Base-by-base conservation (phyloP, 208 protist species). In the Acanthamoeba sp. region DNA sequence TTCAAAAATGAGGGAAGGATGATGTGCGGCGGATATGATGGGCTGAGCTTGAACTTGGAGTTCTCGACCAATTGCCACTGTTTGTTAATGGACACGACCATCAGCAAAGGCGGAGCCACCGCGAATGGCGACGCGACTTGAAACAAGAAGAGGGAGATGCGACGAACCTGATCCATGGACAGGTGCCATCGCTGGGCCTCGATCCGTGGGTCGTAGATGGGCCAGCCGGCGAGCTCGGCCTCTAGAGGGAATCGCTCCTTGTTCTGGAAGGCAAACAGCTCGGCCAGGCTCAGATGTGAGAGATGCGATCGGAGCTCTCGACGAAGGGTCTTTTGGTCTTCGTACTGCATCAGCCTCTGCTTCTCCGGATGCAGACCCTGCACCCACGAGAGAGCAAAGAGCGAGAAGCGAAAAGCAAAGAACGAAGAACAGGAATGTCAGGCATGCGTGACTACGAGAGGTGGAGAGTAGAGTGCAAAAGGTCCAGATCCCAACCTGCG, bases 11-110 rank as follows among this genome's bases (percentile, higher is more conserved):
- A 90, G 14, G 82, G 82, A 24, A 90, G 52, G 29, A 90, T 57
- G 82, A 90, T 90, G 29, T 66, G 34, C 9, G 45, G 82, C 22
- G 82, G 82, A 40, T 90, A 90, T 22, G 45, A 69, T 18, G 82
- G 48, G 14, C 52, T 45, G 5, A 90, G 82, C 38, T 90, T 90
- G 55, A 90, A 90, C 52, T 90, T 90, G 7, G 45, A 66, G 82
- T 90, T 90, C 82, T 90, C 82, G 29, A 90, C 55, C n/a, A 90
- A 9, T 66, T 90, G 45, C 82, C 82, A 90, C 52, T 82, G 32
- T 48, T 34, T 29, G 38, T 16, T 16, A 32, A 24, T 29, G 57
- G 22, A 1, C 22, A 64, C 7, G 22, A 24, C 16, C 10, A 64
- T 64, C 57, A 64, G 57, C 57, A 29, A 64, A 22, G 48, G 48